These are phyloP conservation scores for Ustulina deusta DNA, from an alignment of 2,329 filamentous ascomycete species.

Conservation along the genomic window DNA sequence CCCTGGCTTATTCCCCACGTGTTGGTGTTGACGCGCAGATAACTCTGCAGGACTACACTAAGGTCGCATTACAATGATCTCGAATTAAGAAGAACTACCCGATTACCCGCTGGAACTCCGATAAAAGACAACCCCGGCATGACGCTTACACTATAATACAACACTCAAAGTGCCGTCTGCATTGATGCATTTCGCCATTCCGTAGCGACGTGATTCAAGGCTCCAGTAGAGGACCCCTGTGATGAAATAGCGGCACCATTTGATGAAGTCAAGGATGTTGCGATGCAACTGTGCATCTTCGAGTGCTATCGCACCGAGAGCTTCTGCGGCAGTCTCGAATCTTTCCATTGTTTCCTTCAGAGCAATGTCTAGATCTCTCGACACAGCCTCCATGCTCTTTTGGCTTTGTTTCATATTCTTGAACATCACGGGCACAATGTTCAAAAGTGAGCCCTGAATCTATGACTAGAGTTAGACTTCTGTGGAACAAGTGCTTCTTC, in stretches of 20 bases:
- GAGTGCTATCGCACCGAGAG: slow-evolving; percentile 34
- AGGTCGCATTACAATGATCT: neutral
- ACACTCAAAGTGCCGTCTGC: slow-evolving; percentile 45
- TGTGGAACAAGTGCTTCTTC: neutral
- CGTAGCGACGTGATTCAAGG: slow-evolving; percentile 46
- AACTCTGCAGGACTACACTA: slow-evolving; percentile 8
- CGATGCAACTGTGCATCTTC: slow-evolving; percentile 39
- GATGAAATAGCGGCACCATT: slow-evolving; percentile 48
- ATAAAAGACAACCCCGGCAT: slow-evolving; percentile 12
- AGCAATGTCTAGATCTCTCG: slow-evolving; percentile 36
- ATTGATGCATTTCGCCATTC: slow-evolving; percentile 47
- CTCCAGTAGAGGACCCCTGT: slow-evolving; percentile 49
- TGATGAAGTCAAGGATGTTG: slow-evolving; percentile 43
- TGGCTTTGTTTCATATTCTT: slow-evolving; percentile 41
- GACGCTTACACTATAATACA: slow-evolving; percentile 35
- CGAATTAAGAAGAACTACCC: slow-evolving; percentile 7
- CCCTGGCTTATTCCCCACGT: slow-evolving; percentile 5
- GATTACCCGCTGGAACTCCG: slow-evolving; percentile 1
- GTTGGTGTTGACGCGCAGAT: slow-evolving; percentile 22
- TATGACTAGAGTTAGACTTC: slow-evolving; percentile 19
- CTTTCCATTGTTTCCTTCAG: slow-evolving; percentile 39
- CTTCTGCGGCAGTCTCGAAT: slow-evolving; percentile 43
- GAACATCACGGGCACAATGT: slow-evolving; percentile 47
- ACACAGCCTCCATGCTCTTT: slow-evolving; percentile 39
- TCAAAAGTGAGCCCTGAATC: slow-evolving; percentile 46